Conservation (phyloP, 495 filamentous ascomycete species). For the Annulohypoxylon bovei region DNA sequence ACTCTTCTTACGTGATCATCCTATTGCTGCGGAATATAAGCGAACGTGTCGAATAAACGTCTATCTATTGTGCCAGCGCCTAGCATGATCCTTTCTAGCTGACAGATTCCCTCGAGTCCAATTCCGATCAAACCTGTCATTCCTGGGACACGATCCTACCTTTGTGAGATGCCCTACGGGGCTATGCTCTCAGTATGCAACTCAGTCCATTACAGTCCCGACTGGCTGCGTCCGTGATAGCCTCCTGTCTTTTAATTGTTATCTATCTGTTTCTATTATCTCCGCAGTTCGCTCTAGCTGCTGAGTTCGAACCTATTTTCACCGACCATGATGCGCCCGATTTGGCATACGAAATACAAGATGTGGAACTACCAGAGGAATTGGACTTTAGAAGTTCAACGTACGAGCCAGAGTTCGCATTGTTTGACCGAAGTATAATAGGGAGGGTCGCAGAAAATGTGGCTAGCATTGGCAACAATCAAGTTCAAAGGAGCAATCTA, state of each 20-base stretch:
- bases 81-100: conserved; percentile 33
- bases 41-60: conserved; percentile 18
- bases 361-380: conserved; percentile 26
- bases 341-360: conserved; percentile 41
- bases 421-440: conserved; percentile 69
- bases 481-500: conserved; percentile 63
- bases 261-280: conserved; percentile 66
- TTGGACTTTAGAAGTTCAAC: conserved; percentile 36
- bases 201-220: conserved; percentile 74
- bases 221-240: conserved; percentile 70
- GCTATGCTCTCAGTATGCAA: conserved; percentile 64
- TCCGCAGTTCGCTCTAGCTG: conserved; percentile 67
- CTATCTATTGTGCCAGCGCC: conserved; percentile 12
- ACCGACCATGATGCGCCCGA: conserved; percentile 47
- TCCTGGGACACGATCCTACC: conserved; percentile 23
- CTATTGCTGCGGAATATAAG: conserved; percentile 1
- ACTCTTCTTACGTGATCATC: neutral
- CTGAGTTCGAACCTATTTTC: conserved; percentile 53
- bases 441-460: conserved; percentile 64
- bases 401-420: conserved; percentile 69
- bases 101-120: conserved; percentile 9
- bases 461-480: conserved; percentile 70
- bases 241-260: conserved; percentile 63
- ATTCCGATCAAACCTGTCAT: conserved; percentile 10
- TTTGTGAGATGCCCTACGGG: conserved; percentile 46